Evolutionary conservation across 495 filamentous ascomycete genomes (phyloP).

Genomic region (Entonaema liquescens): DNA sequence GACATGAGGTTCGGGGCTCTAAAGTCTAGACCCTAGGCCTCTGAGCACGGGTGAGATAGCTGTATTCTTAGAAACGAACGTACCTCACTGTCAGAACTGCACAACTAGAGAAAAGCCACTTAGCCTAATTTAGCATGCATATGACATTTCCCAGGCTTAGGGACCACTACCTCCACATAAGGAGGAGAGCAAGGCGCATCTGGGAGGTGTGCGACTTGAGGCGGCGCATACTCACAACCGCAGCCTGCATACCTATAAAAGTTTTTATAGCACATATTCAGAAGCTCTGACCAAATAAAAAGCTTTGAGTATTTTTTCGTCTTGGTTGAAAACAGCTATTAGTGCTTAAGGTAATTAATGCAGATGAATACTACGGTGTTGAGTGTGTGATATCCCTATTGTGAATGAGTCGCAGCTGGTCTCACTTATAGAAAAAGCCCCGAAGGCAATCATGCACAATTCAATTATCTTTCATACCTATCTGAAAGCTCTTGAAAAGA

Average conservation of each 20-base stretch:
- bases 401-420: too few relatives aligned
- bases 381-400: neutral
- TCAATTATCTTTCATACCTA: too few relatives aligned
- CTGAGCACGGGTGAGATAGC: neutral
- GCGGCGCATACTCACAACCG: constrained; percentile 3
- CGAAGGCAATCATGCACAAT: neutral
- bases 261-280: constrained; percentile 19
- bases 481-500: neutral
- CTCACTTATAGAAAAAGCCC: neutral
- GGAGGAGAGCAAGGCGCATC: constrained; percentile 11
- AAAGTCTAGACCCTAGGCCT: too few relatives aligned
- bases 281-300: neutral
- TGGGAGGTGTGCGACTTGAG: constrained; percentile 10
- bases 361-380: neutral
- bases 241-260: neutral
- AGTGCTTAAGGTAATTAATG: neutral
- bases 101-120: neutral
- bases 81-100: neutral
- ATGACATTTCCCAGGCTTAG: neutral
- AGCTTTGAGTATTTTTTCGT: neutral
- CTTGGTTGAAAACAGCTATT: neutral
- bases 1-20: too few relatives aligned
- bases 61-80: neutral
- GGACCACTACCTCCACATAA: neutral
- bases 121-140: neutral